These are phyloP conservation scores for Linum tenue DNA, from an alignment of 345 rosid genomes.

Conservation along the genomic window DNA sequence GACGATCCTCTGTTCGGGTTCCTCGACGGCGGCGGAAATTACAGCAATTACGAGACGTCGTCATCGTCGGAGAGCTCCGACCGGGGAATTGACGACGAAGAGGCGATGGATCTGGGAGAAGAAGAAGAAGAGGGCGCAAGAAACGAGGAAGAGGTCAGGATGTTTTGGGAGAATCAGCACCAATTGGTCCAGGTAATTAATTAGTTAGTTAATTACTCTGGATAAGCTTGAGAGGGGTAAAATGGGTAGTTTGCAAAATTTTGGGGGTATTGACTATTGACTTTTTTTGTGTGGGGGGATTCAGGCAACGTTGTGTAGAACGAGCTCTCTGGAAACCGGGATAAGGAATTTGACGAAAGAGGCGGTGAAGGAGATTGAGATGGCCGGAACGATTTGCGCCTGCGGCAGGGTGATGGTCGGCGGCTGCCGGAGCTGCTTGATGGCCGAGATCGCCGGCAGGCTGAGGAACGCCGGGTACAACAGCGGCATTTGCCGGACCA, in stretches of 20 bases:
- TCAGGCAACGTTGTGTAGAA: slow-evolving; percentile 24
- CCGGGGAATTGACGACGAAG: not conserved
- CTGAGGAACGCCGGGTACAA: slow-evolving; percentile 18
- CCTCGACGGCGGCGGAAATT: slow-evolving; percentile 12
- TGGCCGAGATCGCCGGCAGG: slow-evolving; percentile 20
- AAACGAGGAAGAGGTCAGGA: slow-evolving; percentile 12
- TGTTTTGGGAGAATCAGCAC: slow-evolving; percentile 22
- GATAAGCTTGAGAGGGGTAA: not conserved
- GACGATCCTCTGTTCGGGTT: slow-evolving; percentile 13
- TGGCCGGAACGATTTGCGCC: slow-evolving; percentile 9
- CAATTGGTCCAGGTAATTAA: slow-evolving; percentile 21
- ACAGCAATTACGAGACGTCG: not conserved
- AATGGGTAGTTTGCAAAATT: not conserved
- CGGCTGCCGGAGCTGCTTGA: slow-evolving; percentile 25
- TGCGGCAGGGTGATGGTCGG: slow-evolving; percentile 14
- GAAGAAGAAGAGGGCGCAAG: slow-evolving; percentile 8
- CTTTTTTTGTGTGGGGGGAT: not conserved
- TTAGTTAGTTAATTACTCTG: not conserved
- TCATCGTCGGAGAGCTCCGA: not conserved
- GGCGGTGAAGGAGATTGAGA: slow-evolving; percentile 17
- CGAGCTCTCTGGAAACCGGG: slow-evolving; percentile 19
- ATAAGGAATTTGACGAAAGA: slow-evolving; percentile 21
- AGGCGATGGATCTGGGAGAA: slow-evolving; percentile 6
- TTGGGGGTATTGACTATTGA: not conserved
- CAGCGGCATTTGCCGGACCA: slow-evolving; percentile 22